phyloP scores from a whole-genome alignment of 352 stramenopile genomes.

The Thalassiosira mediterranea region DNA sequence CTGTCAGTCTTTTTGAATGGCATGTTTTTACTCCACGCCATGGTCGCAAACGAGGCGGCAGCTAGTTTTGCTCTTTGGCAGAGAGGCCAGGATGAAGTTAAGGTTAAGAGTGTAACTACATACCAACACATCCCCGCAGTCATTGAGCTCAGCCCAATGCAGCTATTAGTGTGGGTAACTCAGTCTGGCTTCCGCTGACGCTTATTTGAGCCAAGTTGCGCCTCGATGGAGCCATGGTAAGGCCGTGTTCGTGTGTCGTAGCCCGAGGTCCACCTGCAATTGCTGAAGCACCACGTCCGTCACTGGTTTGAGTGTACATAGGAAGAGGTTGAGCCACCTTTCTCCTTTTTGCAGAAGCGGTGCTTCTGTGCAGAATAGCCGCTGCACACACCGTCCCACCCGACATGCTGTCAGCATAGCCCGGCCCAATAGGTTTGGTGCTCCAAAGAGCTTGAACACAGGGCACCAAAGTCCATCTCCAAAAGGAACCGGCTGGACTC shows the following conservation, averaged over 20 bases:
- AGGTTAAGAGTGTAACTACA: neutral
- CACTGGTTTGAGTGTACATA: neutral
- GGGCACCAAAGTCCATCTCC: conserved; percentile 11
- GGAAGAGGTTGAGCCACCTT: neutral
- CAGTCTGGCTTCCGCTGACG: neutral
- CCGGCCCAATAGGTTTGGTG: conserved; percentile 18
- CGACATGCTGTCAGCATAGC: conserved; percentile 8
- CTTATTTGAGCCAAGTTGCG: neutral
- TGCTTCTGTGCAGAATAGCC: neutral
- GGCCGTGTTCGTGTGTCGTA: neutral
- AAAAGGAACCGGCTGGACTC: conserved; percentile 17
- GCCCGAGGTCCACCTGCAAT: neutral
- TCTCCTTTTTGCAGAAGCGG: neutral
- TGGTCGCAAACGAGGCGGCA: neutral
- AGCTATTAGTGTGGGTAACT: neutral
- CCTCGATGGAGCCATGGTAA: neutral
- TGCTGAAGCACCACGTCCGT: neutral
- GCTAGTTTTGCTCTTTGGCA: neutral
- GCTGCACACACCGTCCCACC: neutral
- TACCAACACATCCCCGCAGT: too few relatives aligned
- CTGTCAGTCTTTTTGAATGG: neutral
- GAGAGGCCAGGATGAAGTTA: neutral
- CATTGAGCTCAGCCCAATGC: too few relatives aligned
- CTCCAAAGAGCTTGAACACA: conserved; percentile 6
- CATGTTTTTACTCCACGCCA: neutral